Evolutionary conservation across 2,329 filamentous ascomycete genomes (phyloP).

Genomic region (Colletotrichum graminicola): DNA sequence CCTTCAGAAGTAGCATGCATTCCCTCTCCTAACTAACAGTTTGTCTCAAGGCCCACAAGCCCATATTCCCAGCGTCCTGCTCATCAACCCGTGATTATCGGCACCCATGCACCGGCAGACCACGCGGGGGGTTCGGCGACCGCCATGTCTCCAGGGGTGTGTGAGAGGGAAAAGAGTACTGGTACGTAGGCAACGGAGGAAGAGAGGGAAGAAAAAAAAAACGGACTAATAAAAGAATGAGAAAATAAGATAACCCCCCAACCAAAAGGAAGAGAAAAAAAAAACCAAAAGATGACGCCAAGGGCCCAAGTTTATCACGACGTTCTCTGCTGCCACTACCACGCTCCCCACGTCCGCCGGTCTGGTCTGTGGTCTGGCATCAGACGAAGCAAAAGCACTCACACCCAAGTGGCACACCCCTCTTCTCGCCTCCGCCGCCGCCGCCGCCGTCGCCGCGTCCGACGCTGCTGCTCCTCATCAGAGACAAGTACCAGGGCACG

Average conservation of each 20-base stretch:
- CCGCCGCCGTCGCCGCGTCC: slow-evolving; percentile 15
- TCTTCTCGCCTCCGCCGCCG: slow-evolving; percentile 24
- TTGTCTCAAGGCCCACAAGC: slow-evolving; percentile 37
- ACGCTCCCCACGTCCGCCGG: slow-evolving; percentile 39
- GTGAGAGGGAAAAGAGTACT: slow-evolving; percentile 12
- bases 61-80: slow-evolving; percentile 36
- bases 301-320: slow-evolving; percentile 41
- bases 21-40: slow-evolving; percentile 33
- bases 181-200: slow-evolving; percentile 16
- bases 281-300: slow-evolving; percentile 22
- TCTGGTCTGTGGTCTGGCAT: slow-evolving; percentile 37
- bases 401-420: slow-evolving; percentile 43
- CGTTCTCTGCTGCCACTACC: slow-evolving; percentile 38
- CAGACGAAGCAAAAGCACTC: slow-evolving; percentile 41
- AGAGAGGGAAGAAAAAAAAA: not conserved
- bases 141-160: slow-evolving; percentile 28
- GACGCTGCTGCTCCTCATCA: slow-evolving; percentile 36
- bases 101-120: slow-evolving; percentile 36
- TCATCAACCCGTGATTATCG: slow-evolving; percentile 35
- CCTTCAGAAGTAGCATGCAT: slow-evolving; percentile 31
- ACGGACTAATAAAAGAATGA: not conserved
- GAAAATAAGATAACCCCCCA: slow-evolving; percentile 2
- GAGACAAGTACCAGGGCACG: slow-evolving; percentile 44
- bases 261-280: slow-evolving; percentile 14
- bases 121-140: slow-evolving; percentile 33